phyloP scores from a whole-genome alignment of 1,139 yeast genomes.

The Hemisphaericaspora lyxosophila region DNA sequence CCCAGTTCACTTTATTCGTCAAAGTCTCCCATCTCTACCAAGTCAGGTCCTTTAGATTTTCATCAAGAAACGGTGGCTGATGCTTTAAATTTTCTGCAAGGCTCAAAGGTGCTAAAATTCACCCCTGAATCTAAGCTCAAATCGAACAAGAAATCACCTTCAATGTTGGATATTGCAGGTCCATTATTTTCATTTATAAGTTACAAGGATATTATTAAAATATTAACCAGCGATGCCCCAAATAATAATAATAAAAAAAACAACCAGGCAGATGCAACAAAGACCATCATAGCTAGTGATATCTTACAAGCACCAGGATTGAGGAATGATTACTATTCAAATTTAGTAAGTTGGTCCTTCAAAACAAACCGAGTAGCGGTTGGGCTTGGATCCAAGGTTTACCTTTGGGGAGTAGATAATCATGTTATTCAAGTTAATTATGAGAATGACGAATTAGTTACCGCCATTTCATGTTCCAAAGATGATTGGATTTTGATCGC shows the following conservation, averaged over 20 bases:
- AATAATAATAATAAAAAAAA: neutral
- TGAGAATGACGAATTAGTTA: slow-evolving; percentile 40
- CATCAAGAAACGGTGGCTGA: slow-evolving; percentile 37
- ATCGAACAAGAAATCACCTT: slow-evolving; percentile 15
- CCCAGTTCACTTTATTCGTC: slow-evolving; percentile 9
- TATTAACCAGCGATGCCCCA: slow-evolving; percentile 11
- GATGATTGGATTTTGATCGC: slow-evolving; percentile 57
- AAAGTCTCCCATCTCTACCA: slow-evolving; percentile 2
- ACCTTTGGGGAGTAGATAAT: slow-evolving; percentile 60
- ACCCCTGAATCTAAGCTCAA: neutral
- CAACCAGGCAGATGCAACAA: slow-evolving; percentile 1
- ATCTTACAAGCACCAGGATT: slow-evolving; percentile 70
- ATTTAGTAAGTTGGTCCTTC: slow-evolving; percentile 73
- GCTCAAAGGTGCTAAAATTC: slow-evolving; percentile 35
- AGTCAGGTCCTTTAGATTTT: slow-evolving; percentile 6
- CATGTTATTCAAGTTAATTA: slow-evolving; percentile 38
- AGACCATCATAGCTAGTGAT: slow-evolving; percentile 14
- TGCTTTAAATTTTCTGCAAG: slow-evolving; percentile 45
- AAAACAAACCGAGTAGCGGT: slow-evolving; percentile 58
- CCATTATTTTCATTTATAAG: slow-evolving; percentile 18
- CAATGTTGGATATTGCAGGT: slow-evolving; percentile 14
- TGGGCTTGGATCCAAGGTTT: slow-evolving; percentile 62
- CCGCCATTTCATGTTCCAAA: slow-evolving; percentile 59
- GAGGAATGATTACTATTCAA: slow-evolving; percentile 78
- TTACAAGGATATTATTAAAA: slow-evolving; percentile 13